Conservation (phyloP, 345 rosid species). For the Citropsis articulata region DNA sequence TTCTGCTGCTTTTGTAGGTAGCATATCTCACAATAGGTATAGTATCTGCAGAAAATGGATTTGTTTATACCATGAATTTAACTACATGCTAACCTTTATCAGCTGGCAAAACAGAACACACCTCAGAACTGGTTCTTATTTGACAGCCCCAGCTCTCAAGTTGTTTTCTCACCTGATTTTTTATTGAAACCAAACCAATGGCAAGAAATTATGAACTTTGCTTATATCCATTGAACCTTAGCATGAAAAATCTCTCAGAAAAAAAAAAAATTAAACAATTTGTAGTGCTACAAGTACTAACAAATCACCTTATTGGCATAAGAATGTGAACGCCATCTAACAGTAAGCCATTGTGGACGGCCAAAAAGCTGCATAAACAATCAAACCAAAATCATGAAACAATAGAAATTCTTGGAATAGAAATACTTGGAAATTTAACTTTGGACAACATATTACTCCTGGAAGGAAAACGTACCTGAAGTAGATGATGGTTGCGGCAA, state of each 20-base stretch:
- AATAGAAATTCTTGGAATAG: neutral
- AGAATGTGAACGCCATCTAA: constrained; percentile 57
- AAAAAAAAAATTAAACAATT: neutral
- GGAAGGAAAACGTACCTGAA: constrained; percentile 52
- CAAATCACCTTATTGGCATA: constrained; percentile 62
- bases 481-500: constrained; percentile 81
- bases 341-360: constrained; percentile 91
- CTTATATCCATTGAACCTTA: neutral
- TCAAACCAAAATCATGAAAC: neutral
- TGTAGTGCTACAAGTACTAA: neutral
- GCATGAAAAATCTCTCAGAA: neutral
- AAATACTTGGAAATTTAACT: neutral
- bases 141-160: constrained; percentile 63
- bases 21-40: neutral
- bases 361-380: constrained; percentile 58
- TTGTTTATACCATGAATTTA: neutral
- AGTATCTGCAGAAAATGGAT: too few relatives aligned
- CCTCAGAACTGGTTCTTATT: constrained; percentile 57
- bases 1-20: neutral
- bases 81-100: constrained; percentile 37
- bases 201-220: neutral
- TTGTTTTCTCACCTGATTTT: constrained; percentile 55
- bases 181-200: neutral
- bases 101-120: constrained; percentile 45
- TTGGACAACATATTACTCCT: neutral